phyloP scores from a whole-genome alignment of 805 yeast species.

The Sugiyamaella marilandica region DNA sequence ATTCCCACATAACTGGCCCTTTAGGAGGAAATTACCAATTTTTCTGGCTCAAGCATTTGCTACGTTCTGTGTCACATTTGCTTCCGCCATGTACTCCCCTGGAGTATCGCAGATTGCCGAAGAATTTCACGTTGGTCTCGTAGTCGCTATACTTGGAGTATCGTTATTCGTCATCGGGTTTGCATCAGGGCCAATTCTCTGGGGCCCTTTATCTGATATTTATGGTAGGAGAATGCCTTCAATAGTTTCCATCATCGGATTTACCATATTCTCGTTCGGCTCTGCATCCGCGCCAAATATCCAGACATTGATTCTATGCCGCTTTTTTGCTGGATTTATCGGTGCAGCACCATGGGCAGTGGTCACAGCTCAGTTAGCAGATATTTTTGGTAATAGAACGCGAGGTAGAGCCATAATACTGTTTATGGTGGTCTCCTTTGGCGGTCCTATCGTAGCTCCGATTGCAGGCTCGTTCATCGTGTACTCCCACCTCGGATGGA shows the following conservation, averaged over 20 bases:
- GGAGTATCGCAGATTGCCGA: slow-evolving; percentile 45
- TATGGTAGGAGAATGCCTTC: slow-evolving; percentile 64
- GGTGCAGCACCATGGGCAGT: slow-evolving; percentile 82
- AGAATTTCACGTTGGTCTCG: slow-evolving; percentile 49
- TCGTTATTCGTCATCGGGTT: slow-evolving; percentile 76
- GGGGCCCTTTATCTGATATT: slow-evolving; percentile 74
- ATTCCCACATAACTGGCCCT: slow-evolving; percentile 75
- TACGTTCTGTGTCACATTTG: slow-evolving; percentile 55
- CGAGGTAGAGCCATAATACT: slow-evolving; percentile 69
- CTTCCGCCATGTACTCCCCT: slow-evolving; percentile 66
- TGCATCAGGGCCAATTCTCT: slow-evolving; percentile 77
- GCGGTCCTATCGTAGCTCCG: slow-evolving; percentile 74
- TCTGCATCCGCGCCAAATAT: slow-evolving; percentile 66
- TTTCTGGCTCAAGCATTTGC: slow-evolving; percentile 34
- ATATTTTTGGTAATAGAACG: slow-evolving; percentile 54
- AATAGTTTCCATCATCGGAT: slow-evolving; percentile 48
- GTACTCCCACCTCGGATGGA: slow-evolving; percentile 66
- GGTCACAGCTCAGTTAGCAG: slow-evolving; percentile 77
- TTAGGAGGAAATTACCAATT: slow-evolving; percentile 34
- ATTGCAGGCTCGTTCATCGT: slow-evolving; percentile 60
- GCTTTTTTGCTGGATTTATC: slow-evolving; percentile 70
- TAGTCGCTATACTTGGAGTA: slow-evolving; percentile 62
- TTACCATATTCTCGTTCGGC: slow-evolving; percentile 56
- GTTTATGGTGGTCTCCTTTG: slow-evolving; percentile 64
- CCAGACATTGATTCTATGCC: slow-evolving; percentile 66